These are phyloP conservation scores for Dactylellina parvicollis DNA, from an alignment of 2,329 filamentous ascomycete species.

Conservation along the genomic window DNA sequence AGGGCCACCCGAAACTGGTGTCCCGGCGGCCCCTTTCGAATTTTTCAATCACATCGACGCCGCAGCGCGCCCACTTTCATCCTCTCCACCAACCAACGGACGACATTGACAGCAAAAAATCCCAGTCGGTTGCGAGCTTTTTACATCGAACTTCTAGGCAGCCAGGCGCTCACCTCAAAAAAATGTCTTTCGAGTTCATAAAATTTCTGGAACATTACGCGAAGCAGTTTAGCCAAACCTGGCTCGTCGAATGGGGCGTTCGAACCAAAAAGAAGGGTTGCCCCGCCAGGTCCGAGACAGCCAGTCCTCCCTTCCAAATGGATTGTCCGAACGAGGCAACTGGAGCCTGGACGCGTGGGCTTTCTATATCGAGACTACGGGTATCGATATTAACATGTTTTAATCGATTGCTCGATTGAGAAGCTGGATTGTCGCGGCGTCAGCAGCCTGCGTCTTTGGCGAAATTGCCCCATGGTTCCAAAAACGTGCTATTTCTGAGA, in stretches of 20 bases:
- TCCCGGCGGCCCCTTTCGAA: constrained; percentile 28
- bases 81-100: constrained; percentile 31
- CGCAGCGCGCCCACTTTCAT: constrained; percentile 5
- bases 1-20: constrained; percentile 21
- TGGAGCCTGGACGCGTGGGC: constrained; percentile 50
- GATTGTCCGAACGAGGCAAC: constrained; percentile 31
- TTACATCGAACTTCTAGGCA: constrained; percentile 47
- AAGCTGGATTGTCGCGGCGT: constrained; percentile 29
- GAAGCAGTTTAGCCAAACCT: constrained; percentile 41
- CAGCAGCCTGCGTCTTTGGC: constrained; percentile 29
- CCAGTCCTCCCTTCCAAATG: constrained; percentile 3
- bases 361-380: constrained; percentile 38
- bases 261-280: constrained; percentile 4
- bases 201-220: constrained; percentile 52
- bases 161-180: constrained; percentile 42
- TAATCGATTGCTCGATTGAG: constrained; percentile 46
- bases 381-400: constrained; percentile 42
- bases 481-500: constrained; percentile 25
- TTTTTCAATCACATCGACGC: neutral
- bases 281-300: constrained; percentile 50
- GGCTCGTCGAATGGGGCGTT: constrained; percentile 21
- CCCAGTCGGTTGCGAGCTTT: constrained; percentile 17
- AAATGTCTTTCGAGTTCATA: constrained; percentile 25
- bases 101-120: constrained; percentile 1
- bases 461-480: neutral